A percentile compares a stretch with the other conserved stretches of the same genome.
phyloP scores from a whole-genome alignment of 1,284 basidiomycete species.

The Boletellus deceptivus region DNA sequence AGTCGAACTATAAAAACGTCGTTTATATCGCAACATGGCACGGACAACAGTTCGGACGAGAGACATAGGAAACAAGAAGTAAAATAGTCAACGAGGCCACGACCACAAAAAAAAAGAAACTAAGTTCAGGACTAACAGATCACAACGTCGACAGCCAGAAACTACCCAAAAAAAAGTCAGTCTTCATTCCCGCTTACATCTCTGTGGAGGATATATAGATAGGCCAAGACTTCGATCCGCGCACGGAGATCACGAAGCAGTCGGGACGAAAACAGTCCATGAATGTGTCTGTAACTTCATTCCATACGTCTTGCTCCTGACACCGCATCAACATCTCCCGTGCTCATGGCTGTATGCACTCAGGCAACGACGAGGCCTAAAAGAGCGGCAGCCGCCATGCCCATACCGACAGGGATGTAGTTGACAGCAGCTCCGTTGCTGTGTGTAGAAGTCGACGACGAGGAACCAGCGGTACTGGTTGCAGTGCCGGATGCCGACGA shows the following conservation, averaged over 20 bases:
- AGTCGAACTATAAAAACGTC: not conserved
- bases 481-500: slow-evolving; percentile 34
- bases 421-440: slow-evolving; percentile 26
- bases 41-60: slow-evolving; percentile 4
- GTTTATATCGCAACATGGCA: slow-evolving; percentile 10
- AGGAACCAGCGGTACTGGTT: slow-evolving; percentile 18
- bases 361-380: slow-evolving; percentile 35
- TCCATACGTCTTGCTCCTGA: not conserved
- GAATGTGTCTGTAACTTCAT: not conserved
- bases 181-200: slow-evolving; percentile 1
- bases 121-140: no score
- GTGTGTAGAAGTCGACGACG: slow-evolving; percentile 20
- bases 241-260: slow-evolving; percentile 1
- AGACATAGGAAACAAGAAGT: not conserved
- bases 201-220: slow-evolving; percentile 21
- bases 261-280: not conserved
- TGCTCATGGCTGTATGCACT: slow-evolving; percentile 1
- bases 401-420: slow-evolving; percentile 31
- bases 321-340: not conserved
- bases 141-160: no score
- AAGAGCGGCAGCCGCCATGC: slow-evolving; percentile 30
- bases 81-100: not conserved
- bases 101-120: not conserved
- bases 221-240: slow-evolving; percentile 1
- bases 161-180: not conserved